Base-by-base conservation (phyloP, 2,329 filamentous ascomycete species). In the Ascosphaera apis region DNA sequence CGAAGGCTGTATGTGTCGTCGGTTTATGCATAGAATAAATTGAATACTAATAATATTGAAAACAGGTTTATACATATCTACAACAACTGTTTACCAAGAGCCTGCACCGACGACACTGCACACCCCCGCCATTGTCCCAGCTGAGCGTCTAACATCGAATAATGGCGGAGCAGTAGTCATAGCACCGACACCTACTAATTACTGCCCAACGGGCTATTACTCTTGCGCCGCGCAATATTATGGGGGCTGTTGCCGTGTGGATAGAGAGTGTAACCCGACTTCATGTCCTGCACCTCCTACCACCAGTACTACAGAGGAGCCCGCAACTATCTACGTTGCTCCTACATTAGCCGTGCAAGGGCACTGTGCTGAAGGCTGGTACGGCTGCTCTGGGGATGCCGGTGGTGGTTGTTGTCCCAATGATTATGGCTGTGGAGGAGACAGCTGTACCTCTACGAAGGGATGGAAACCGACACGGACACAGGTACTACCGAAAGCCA, bases 121-220 rank as follows among this genome's bases (percentile, higher is more conserved):
- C 51, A 33, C 55, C 57, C 8, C 2, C 31, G 17, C 50, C 56
- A 9, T n/a, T n/a, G n/a, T n/a, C n/a, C n/a, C 55, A 1, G 54
- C 57, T 3, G 51, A 51, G 2, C 54, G 55, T n/a, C 52, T 53
- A 15, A 60, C 55, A 0, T 52, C 45, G 34, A 25, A 43, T 28
- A 39, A n/a, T n/a, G n/a, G n/a, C n/a, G n/a, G 39, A 44, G 48
- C 38, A 3, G 44, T 53, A 8, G 54, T 53, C 1, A 44, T 48
- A 4, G 51, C 53, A 4, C 53, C 55, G 23, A 46, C 49, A 38
- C 44, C 48, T 39, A 13, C 46, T 52, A 9, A 55, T 53, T 1
- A 44, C 49, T 95, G 86, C 46, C 86, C 86, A 0, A 84, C 76
- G 0, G 84, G 84, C 2, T 95, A 84, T 61, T 95, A 95, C 54